phyloP scores from a whole-genome alignment of 2,329 filamentous ascomycete species.

The Pseudogymnoascus sp. region DNA sequence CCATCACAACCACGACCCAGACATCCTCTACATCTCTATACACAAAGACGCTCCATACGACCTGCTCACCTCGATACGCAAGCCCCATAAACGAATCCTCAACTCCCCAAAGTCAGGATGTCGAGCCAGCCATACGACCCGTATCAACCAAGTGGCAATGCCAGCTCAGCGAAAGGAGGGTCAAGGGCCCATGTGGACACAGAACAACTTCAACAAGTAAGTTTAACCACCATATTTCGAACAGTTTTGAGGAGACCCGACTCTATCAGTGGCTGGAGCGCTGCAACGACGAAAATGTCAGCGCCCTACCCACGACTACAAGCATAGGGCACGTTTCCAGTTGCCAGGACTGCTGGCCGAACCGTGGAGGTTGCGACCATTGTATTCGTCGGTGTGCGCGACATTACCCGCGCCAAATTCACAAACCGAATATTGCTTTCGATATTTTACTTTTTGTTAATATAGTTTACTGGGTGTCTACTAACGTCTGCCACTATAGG shows the following conservation, averaged over 20 bases:
- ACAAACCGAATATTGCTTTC: neutral
- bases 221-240: neutral
- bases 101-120: neutral
- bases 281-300: neutral
- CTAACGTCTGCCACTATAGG: constrained; percentile 43
- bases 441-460: neutral
- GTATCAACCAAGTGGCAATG: constrained; percentile 69
- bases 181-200: constrained; percentile 42
- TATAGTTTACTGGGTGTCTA: neutral
- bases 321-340: neutral
- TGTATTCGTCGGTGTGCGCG: neutral
- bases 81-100: neutral
- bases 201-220: neutral
- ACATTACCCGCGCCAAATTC: neutral
- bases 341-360: neutral
- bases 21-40: constrained; percentile 18
- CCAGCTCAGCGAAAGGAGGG: constrained; percentile 33
- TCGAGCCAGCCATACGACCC: constrained; percentile 62
- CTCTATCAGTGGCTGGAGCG: neutral
- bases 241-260: neutral
- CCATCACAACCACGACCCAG: neutral
- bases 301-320: neutral
- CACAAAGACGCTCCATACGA: neutral
- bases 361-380: neutral
- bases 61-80: neutral